Evolutionary conservation across 2,329 filamentous ascomycete species (phyloP), one percentile per base, ranked within the genome.

Genomic region (Fusarium phyllophilum): DNA sequence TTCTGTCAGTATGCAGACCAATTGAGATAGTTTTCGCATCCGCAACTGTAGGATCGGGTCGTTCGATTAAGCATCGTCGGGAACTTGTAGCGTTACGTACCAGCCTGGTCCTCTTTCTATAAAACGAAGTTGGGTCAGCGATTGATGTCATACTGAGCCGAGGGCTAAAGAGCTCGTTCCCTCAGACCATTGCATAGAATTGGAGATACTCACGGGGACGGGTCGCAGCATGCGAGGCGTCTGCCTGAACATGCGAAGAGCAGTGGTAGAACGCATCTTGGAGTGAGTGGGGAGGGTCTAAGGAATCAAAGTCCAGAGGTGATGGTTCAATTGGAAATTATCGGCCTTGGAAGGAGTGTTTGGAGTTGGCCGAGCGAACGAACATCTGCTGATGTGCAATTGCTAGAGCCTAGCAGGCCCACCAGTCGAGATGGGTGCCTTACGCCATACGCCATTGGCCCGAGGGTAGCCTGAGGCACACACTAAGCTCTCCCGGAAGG

Each of bases 201-300:
- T 46, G 33, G 22, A 55, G 39, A 48, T 58, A 83, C 83, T 86
- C 87, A 96, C 94, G 79, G 93, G 93, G 81, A 94, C 84, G 77
- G 93, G 90, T 82, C 86, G 86, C 88, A 92, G 89, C 89, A 91
- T 88, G 85, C 89, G 89, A 83, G 85, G 84, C 76, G 90, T 90
- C 77, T 89, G 89, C 83, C 87, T 89, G 83, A 91, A 89, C 89
- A 92, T 91, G 81, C 89, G 87, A 81, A 94, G 84, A 81, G 88
- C 85, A 79, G 87, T 86, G 80, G 92, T 90, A 81, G 91, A 85
- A 83, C 88, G 89, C 91, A 93, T 93, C 69, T 83, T 88, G 86
- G 73, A 52, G n/a, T 77, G 78, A 78, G 77, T 77, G 78, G 78
- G 75, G 77, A 79, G 76, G 72, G 66, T 77, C 77, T 78, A 56